phyloP scores from a whole-genome alignment of 768 basidiomycete species.

The Lactarius evosmus region DNA sequence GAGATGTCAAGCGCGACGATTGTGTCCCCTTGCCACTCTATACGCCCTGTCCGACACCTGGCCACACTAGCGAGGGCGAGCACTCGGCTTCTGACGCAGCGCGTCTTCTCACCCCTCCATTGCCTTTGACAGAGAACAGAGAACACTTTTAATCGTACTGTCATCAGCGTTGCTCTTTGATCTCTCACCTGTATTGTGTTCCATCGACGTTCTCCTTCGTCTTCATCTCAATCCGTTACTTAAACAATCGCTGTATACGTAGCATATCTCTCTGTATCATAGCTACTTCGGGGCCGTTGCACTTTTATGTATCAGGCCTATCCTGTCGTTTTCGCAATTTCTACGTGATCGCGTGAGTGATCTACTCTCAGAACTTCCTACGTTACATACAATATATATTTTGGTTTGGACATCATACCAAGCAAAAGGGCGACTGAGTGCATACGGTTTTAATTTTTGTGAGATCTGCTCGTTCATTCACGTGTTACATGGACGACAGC shows the following conservation, averaged over 20 bases:
- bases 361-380: neutral
- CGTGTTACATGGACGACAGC: neutral
- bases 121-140: neutral
- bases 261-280: slow-evolving; percentile 23
- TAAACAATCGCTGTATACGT: slow-evolving; percentile 9
- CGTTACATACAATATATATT: neutral
- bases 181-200: too few species aligned
- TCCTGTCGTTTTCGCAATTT: neutral
- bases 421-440: neutral
- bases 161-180: neutral
- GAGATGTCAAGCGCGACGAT: slow-evolving; percentile 68
- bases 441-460: neutral
- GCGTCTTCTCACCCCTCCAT: neutral
- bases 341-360: neutral
- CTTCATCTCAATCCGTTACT: neutral
- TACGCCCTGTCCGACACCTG: slow-evolving; percentile 38
- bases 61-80: slow-evolving; percentile 1
- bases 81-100: neutral
- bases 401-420: neutral
- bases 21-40: slow-evolving; percentile 63
- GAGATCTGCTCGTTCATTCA: neutral
- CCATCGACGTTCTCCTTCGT: neutral
- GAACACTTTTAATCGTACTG: neutral
- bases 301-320: too few species aligned
- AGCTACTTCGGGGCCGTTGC: neutral